Evolutionary conservation across 2,329 filamentous ascomycete genomes (phyloP).

Genomic region (Tothia fuscella): DNA sequence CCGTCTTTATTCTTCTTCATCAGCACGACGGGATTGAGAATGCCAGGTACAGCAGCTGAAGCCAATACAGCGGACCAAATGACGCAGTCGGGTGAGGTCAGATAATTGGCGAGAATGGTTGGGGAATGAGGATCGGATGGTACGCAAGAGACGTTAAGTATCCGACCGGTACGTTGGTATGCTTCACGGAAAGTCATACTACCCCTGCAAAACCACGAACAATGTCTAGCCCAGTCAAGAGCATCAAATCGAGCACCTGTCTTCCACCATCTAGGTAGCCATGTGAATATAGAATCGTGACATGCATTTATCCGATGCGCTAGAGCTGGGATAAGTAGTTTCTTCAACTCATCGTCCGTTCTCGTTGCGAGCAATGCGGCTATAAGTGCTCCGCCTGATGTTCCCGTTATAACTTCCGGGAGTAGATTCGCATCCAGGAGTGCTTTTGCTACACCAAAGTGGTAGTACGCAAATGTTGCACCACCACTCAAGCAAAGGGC

Average conservation of each 20-base stretch:
- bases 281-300: conserved; percentile 61
- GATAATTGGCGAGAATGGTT: conserved; percentile 86
- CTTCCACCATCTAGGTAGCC: conserved; percentile 76
- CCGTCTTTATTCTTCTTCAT: conserved; percentile 76
- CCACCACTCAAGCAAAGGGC: conserved; percentile 89
- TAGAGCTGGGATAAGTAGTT: conserved; percentile 76
- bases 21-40: conserved; percentile 87
- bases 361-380: conserved; percentile 78
- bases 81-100: conserved; percentile 91
- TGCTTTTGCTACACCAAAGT: conserved; percentile 85
- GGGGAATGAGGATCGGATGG: conserved; percentile 91
- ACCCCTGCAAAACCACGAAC: conserved; percentile 81
- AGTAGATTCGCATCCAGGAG: conserved; percentile 75
- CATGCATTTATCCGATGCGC: conserved; percentile 76
- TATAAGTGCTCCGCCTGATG: conserved; percentile 83
- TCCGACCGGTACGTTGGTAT: conserved; percentile 83
- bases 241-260: conserved; percentile 93
- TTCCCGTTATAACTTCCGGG: conserved; percentile 91
- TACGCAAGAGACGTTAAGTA: conserved; percentile 91
- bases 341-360: conserved; percentile 81
- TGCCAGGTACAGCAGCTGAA: conserved; percentile 89
- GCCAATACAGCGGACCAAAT: conserved; percentile 96
- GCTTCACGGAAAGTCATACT: conserved; percentile 92
- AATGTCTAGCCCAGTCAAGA: conserved; percentile 75
- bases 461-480: conserved; percentile 91